Conservation (phyloP, 202 grass and related monocot genomes). For the Miscanthus sacchariflorus region DNA sequence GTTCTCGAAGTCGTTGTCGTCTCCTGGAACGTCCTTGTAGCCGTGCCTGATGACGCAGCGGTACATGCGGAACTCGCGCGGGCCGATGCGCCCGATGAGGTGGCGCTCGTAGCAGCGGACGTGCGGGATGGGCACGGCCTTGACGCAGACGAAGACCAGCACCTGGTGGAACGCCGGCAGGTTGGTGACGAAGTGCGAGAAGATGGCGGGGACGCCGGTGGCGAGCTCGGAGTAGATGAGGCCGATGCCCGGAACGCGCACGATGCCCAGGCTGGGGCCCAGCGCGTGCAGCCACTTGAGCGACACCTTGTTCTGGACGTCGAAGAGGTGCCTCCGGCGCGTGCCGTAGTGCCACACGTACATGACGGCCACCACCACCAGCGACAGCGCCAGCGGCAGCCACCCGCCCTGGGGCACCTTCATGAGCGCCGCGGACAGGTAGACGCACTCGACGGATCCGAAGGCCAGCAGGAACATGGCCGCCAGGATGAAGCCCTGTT, state of each 20-base stretch:
- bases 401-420: constrained; percentile 83
- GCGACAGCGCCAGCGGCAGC: constrained; percentile 61
- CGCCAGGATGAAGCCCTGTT: constrained; percentile 33
- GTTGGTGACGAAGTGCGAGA: constrained; percentile 90
- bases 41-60: constrained; percentile 79
- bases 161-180: constrained; percentile 84
- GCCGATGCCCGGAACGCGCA: constrained; percentile 76
- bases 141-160: constrained; percentile 78
- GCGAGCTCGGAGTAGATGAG: constrained; percentile 81
- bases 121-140: constrained; percentile 68
- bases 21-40: constrained; percentile 72
- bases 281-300: constrained; percentile 74
- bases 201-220: constrained; percentile 70
- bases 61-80: constrained; percentile 69
- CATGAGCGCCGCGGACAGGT: constrained; percentile 67
- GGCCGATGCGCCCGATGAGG: constrained; percentile 78
- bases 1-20: constrained; percentile 84
- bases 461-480: constrained; percentile 49
- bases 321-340: constrained; percentile 52
- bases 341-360: constrained; percentile 90
- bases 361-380: constrained; percentile 68
- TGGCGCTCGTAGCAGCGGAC: constrained; percentile 63
- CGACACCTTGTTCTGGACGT: constrained; percentile 85
- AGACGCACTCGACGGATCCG: constrained; percentile 47
- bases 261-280: constrained; percentile 81